Conservation (phyloP, 208 protist species). For the Hexamita inflata region DNA sequence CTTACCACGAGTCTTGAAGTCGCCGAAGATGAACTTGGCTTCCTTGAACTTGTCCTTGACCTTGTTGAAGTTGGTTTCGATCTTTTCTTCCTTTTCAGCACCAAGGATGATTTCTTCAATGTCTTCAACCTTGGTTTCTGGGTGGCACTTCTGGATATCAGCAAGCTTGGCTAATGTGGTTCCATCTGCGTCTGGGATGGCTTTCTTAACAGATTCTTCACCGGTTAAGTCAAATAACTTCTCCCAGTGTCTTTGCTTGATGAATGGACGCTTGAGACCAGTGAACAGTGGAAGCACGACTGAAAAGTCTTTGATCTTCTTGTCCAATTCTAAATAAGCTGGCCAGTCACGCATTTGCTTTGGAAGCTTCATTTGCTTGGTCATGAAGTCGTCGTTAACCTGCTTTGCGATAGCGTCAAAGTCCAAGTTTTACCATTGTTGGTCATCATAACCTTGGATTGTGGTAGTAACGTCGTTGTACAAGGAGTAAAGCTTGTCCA, state of each 20-base stretch:
- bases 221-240: slow-evolving; percentile 55
- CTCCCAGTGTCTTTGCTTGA: slow-evolving; percentile 77
- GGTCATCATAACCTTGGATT: slow-evolving; percentile 73
- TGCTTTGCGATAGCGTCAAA: slow-evolving; percentile 73
- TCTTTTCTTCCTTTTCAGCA: slow-evolving; percentile 75
- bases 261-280: slow-evolving; percentile 65
- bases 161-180: slow-evolving; percentile 80
- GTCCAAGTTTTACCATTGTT: slow-evolving; percentile 74
- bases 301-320: slow-evolving; percentile 77
- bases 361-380: slow-evolving; percentile 65
- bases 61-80: slow-evolving; percentile 69
- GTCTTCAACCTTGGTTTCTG: slow-evolving; percentile 66
- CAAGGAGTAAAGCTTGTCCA: slow-evolving; percentile 75
- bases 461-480: slow-evolving; percentile 77
- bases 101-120: slow-evolving; percentile 76
- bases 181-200: slow-evolving; percentile 57
- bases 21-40: slow-evolving; percentile 67
- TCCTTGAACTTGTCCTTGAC: slow-evolving; percentile 69
- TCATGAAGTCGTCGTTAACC: slow-evolving; percentile 64
- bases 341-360: slow-evolving; percentile 74
- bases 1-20: slow-evolving; percentile 72
- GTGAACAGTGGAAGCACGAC: slow-evolving; percentile 74
- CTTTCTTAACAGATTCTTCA: slow-evolving; percentile 47
- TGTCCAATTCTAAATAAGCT: slow-evolving; percentile 73
- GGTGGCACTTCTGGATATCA: slow-evolving; percentile 67